Conservation (phyloP, 1,284 basidiomycete genomes). For the Agaricales sp. region DNA sequence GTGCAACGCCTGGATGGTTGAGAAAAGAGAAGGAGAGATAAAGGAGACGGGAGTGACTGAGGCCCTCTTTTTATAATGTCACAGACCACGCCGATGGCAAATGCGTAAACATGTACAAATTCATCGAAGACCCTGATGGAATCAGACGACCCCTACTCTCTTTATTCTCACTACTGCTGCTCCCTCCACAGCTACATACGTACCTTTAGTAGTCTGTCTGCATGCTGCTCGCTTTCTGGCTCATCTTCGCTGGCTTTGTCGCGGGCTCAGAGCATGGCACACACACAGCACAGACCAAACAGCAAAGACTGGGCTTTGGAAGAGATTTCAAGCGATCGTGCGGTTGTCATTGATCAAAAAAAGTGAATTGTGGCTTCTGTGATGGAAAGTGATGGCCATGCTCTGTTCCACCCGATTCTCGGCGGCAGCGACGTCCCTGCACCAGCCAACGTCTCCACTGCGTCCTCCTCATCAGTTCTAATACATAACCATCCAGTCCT, state of each 20-base stretch:
- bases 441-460: neutral
- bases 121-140: neutral
- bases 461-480: neutral
- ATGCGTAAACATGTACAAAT: neutral
- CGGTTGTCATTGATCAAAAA: neutral
- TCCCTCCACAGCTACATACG: no score
- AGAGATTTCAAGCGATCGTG: neutral
- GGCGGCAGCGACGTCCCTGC: neutral
- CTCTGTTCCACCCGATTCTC: neutral
- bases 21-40: constrained; percentile 37
- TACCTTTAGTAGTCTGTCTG: no score
- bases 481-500: neutral
- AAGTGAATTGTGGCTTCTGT: neutral
- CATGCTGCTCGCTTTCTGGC: no score
- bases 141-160: neutral
- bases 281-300: neutral
- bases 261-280: neutral
- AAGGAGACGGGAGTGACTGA: constrained; percentile 22
- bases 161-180: no score
- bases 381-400: neutral
- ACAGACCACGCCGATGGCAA: neutral
- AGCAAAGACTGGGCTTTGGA: neutral
- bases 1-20: constrained; percentile 40
- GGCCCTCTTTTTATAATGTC: constrained; percentile 37
- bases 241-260: no score